Evolutionary conservation across 306 rosid species (phyloP).

Genomic region (Begonia masoniana): DNA sequence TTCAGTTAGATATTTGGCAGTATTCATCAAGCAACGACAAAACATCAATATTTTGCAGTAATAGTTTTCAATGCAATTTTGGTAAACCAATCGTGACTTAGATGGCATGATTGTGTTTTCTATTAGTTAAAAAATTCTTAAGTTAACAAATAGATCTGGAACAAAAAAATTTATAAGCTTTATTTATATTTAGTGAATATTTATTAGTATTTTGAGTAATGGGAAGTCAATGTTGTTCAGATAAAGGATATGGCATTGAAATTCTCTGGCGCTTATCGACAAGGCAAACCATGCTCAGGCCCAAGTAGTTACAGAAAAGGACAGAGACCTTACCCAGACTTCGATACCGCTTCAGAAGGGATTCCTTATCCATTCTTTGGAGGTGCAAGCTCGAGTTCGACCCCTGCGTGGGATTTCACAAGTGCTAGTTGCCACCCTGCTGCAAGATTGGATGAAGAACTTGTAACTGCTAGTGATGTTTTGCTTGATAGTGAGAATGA

Average conservation of each 20-base stretch:
- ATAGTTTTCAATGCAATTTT: too few relatives aligned
- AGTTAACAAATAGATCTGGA: too few relatives aligned
- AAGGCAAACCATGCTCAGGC: slow-evolving; percentile 66
- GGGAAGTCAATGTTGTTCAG: slow-evolving; percentile 25
- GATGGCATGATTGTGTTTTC: too few relatives aligned
- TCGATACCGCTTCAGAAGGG: slow-evolving; percentile 68
- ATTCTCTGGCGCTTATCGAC: slow-evolving; percentile 58
- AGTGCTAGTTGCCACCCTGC: slow-evolving; percentile 28
- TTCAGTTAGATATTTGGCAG: too few relatives aligned
- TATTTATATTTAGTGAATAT: not conserved
- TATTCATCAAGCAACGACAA: too few relatives aligned
- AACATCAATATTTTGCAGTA: too few relatives aligned
- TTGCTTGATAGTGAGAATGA: slow-evolving; percentile 55
- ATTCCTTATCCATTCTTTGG: slow-evolving; percentile 67
- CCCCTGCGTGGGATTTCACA: slow-evolving; percentile 86
- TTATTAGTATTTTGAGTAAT: too few relatives aligned
- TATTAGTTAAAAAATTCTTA: too few relatives aligned
- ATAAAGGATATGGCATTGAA: slow-evolving; percentile 84
- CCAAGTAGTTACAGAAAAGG: slow-evolving; percentile 52
- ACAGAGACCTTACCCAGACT: slow-evolving; percentile 53
- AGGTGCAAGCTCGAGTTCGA: slow-evolving; percentile 70
- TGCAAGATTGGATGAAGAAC: slow-evolving; percentile 35
- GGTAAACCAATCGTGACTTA: too few relatives aligned
- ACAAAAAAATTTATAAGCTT: too few relatives aligned
- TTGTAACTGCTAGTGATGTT: slow-evolving; percentile 38